Base-by-base conservation (phyloP, 2,329 filamentous ascomycete species). In the Fonsecaea pedrosoi region DNA sequence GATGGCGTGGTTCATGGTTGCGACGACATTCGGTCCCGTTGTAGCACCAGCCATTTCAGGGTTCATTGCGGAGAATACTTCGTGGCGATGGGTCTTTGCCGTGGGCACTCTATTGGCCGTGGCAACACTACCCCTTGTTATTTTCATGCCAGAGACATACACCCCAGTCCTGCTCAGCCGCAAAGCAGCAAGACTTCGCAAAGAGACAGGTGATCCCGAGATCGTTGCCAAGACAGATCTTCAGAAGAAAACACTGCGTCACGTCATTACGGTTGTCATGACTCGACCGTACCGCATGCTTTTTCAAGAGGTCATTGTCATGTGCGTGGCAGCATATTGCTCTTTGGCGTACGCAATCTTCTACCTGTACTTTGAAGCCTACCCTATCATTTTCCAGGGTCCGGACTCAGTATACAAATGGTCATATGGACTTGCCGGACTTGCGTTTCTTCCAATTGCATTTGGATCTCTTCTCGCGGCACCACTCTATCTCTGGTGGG, bases 361-460 rank as follows among this genome's bases (percentile, higher is more conserved):
- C 69, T 89, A 87, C 82, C 91, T 94, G 78, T 92, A 88, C 74
- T 92, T 94, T 72, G 87, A 92, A 75, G 89, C 90, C 2, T 94
- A 89, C 75, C 88, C 88, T 1, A 82, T 89, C 67, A 90, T 92
- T 69, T 94, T 92, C 76, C 80, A 85, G 65, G 73, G 75, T 3
- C 59, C 70, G 3, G 62, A 70, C 54, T 76, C 73, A 6, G 73
- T 78, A 2, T 79, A 79, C 62, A 73, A 74, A 32, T 78, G 78
- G 74, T 77, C 74, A 60, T 69, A 76, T 10, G 77, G 77, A 12
- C 64, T 78, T 10, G 72, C 75, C 9, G 76, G 76, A 25, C 56
- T 78, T 9, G 74, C 75, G 56, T 79, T 79, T 54, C 45, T 79
- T 25, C 77, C 77, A 0, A 78, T 94, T 64, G 87, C 87, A 55